Conservation (phyloP, 306 rosid genomes). For the Benincasa hispida region DNA sequence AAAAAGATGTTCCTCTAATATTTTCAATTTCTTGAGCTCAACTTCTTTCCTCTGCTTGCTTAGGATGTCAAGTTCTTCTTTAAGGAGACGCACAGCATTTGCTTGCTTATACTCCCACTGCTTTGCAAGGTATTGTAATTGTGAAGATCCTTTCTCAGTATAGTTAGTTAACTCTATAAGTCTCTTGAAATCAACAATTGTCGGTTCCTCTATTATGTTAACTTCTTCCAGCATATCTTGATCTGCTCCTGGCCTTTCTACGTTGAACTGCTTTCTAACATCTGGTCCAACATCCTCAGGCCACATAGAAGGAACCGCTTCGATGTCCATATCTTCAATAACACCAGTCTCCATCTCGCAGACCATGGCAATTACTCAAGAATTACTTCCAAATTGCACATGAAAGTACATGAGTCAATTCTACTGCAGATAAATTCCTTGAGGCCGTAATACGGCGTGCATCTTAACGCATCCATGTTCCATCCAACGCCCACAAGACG, state of each 20-base stretch:
- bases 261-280: conserved; percentile 72
- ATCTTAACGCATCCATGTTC: not conserved
- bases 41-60: conserved; percentile 64
- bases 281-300: conserved; percentile 83
- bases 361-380: conserved; percentile 38
- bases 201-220: conserved; percentile 59
- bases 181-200: conserved; percentile 72
- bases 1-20: conserved; percentile 58
- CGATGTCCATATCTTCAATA: conserved; percentile 76
- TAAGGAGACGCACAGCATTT: conserved; percentile 68
- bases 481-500: not conserved
- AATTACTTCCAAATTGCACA: conserved; percentile 30
- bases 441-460: not conserved
- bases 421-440: conserved; percentile 1
- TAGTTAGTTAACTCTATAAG: conserved; percentile 73
- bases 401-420: conserved; percentile 6
- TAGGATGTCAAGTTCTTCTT: conserved; percentile 74
- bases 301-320: conserved; percentile 89
- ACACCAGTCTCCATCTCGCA: conserved; percentile 69
- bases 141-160: conserved; percentile 81
- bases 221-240: conserved; percentile 90
- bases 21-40: conserved; percentile 81
- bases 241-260: conserved; percentile 75
- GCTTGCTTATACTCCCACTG: conserved; percentile 94
- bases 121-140: conserved; percentile 59